Evolutionary conservation across 1,139 yeast species (phyloP).

Genomic region (Pichia sp.): DNA sequence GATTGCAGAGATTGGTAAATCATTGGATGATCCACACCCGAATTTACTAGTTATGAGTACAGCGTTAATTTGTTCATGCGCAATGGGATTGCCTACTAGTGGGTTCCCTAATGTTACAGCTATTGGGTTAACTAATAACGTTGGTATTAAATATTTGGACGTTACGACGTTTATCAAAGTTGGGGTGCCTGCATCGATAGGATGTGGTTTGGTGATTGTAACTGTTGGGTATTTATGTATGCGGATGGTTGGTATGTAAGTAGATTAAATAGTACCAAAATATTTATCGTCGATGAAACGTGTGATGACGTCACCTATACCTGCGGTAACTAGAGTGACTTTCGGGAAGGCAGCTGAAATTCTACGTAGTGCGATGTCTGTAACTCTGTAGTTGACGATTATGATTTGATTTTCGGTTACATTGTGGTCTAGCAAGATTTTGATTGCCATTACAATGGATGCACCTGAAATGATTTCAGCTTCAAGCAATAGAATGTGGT

Average conservation of each 20-base stretch:
- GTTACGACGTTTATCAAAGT: slow-evolving; percentile 78
- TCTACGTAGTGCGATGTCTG: slow-evolving; percentile 74
- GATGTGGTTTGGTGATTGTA: slow-evolving; percentile 61
- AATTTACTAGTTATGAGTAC: slow-evolving; percentile 72
- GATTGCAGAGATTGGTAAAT: slow-evolving; percentile 77
- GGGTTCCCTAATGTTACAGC: slow-evolving; percentile 98
- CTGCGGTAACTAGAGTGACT: slow-evolving; percentile 64
- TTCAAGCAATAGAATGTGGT: slow-evolving; percentile 65
- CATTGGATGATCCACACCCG: slow-evolving; percentile 66
- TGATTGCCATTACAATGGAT: slow-evolving; percentile 90
- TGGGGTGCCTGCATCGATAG: slow-evolving; percentile 79
- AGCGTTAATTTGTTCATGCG: slow-evolving; percentile 79
- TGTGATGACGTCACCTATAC: slow-evolving; percentile 44
- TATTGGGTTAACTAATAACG: slow-evolving; percentile 82
- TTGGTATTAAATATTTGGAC: slow-evolving; percentile 77
- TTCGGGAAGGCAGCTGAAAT: slow-evolving; percentile 59
- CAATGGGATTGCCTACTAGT: slow-evolving; percentile 94
- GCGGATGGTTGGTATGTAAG: slow-evolving; percentile 30
- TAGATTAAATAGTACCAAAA: slow-evolving; percentile 53
- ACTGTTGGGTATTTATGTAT: slow-evolving; percentile 77
- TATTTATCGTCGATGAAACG: slow-evolving; percentile 73
- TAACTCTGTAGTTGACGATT: slow-evolving; percentile 65
- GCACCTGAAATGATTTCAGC: slow-evolving; percentile 91
- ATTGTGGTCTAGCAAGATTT: slow-evolving; percentile 77
- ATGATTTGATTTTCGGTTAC: slow-evolving; percentile 57